These are phyloP conservation scores for Tylopilus sp. DNA, from an alignment of 768 basidiomycete species.

Conservation along the genomic window DNA sequence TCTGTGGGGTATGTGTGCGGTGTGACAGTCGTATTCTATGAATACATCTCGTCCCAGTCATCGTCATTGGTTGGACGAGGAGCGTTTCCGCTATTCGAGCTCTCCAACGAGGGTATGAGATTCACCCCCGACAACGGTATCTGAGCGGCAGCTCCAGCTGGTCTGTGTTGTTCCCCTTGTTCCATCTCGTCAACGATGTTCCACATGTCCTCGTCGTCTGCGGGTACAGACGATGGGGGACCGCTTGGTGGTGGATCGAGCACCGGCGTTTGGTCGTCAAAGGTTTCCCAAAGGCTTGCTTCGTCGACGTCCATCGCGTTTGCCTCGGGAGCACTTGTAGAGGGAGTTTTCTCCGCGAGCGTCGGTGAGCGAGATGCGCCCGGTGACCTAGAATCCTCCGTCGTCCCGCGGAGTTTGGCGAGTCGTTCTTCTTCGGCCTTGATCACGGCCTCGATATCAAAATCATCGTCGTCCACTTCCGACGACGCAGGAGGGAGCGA, in stretches of 20 bases:
- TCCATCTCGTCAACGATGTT: conserved; percentile 60
- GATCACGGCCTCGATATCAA: conserved; percentile 52
- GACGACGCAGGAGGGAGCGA: conserved; percentile 40
- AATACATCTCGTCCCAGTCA: conserved; percentile 67
- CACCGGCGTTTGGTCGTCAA: conserved; percentile 7
- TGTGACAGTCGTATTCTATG: conserved; percentile 22
- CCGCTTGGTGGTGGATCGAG: conserved; percentile 7
- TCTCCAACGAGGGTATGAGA: conserved; percentile 11
- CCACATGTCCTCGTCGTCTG: conserved; percentile 68
- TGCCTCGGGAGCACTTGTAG: conserved; percentile 5
- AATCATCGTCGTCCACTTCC: conserved; percentile 42
- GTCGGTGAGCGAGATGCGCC: background rate
- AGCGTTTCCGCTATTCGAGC: conserved; percentile 4
- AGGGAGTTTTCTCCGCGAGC: conserved; percentile 5
- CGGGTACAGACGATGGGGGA: background rate
- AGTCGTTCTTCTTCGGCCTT: conserved; percentile 41
- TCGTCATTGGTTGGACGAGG: conserved; percentile 41
- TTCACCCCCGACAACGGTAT: conserved; percentile 26
- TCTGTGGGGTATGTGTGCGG: no score
- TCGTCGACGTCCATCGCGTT: conserved; percentile 35
- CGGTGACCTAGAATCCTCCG: background rate
- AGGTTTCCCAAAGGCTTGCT: conserved; percentile 36
- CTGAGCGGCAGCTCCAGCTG: conserved; percentile 4
- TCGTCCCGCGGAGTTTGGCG: conserved; percentile 20
- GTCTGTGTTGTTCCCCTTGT: conserved; percentile 14